These are phyloP conservation scores for Hysterangium stoloniferum DNA, from an alignment of 768 basidiomycete species.

Conservation along the genomic window DNA sequence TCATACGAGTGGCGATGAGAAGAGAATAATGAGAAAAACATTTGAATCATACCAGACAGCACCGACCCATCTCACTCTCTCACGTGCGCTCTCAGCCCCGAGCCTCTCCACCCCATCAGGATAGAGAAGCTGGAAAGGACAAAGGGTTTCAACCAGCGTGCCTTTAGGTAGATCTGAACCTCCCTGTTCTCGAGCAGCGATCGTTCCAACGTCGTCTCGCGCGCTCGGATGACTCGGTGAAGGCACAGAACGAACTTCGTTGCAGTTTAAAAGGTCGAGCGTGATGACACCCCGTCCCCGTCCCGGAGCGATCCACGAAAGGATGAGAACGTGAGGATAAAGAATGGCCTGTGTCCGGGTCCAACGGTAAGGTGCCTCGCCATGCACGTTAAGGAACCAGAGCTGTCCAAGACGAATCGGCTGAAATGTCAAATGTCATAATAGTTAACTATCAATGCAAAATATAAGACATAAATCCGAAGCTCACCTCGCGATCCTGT, in stretches of 20 bases:
- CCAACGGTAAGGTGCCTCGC: constrained; percentile 69
- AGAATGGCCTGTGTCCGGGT: constrained; percentile 74
- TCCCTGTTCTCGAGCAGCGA: constrained; percentile 60
- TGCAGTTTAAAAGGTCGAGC: constrained; percentile 80
- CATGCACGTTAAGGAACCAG: constrained; percentile 93
- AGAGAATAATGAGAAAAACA: constrained; percentile 3
- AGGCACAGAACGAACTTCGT: constrained; percentile 74
- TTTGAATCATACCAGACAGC: constrained; percentile 65
- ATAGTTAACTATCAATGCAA: constrained; percentile 11
- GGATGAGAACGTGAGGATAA: constrained; percentile 75
- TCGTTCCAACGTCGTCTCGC: constrained; percentile 78
- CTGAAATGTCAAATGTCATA: constrained; percentile 32
- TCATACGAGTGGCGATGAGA: not conserved
- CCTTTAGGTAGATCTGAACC: constrained; percentile 29
- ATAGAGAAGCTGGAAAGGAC: constrained; percentile 89
- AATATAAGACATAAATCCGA: not conserved
- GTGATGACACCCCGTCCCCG: constrained; percentile 83
- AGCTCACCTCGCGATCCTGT: constrained; percentile 37
- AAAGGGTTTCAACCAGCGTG: constrained; percentile 59
- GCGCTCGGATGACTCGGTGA: constrained; percentile 77
- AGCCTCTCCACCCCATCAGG: constrained; percentile 83
- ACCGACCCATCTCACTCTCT: constrained; percentile 87
- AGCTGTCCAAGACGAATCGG: constrained; percentile 78
- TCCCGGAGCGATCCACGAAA: constrained; percentile 81
- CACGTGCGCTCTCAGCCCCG: constrained; percentile 80